These are phyloP conservation scores for Claviceps sp. DNA, from an alignment of 2,329 filamentous ascomycete genomes.

Conservation along the genomic window DNA sequence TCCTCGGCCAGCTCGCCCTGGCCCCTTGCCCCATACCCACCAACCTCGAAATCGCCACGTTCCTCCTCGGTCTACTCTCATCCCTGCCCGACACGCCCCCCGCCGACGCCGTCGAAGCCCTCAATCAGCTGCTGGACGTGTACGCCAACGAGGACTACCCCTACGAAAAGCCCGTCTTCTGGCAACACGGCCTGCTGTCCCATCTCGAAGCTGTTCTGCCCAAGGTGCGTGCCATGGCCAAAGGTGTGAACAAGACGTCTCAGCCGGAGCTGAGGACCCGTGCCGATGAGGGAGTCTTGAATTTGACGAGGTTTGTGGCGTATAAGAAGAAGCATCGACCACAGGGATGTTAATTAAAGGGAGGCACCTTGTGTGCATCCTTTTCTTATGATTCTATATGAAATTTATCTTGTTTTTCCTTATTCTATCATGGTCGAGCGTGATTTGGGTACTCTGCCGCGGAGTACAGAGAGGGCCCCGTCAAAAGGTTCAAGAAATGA, in stretches of 20 bases:
- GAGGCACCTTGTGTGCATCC: no score
- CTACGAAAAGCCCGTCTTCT: conserved; percentile 51
- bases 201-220: conserved; percentile 42
- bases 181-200: conserved; percentile 44
- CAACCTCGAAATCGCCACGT: conserved; percentile 51
- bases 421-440: no score
- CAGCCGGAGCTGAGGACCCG: conserved; percentile 42
- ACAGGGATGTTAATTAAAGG: not conserved
- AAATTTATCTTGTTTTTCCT: no score
- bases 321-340: conserved; percentile 50
- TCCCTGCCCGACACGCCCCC: conserved; percentile 37
- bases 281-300: conserved; percentile 47
- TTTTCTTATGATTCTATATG: no score
- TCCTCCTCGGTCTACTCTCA: conserved; percentile 43
- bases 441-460: no score
- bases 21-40: conserved; percentile 36
- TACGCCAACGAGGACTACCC: conserved; percentile 47
- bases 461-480: no score
- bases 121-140: conserved; percentile 55
- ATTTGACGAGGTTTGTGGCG: conserved; percentile 46
- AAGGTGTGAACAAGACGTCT: conserved; percentile 47
- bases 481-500: no score
- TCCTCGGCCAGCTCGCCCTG: conserved; percentile 49
- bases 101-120: conserved; percentile 48
- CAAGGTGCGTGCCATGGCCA: conserved; percentile 42